Evolutionary conservation across 805 yeast genomes (phyloP), one percentile per base, ranked within the genome.

Genomic region (Candida andamanensis): DNA sequence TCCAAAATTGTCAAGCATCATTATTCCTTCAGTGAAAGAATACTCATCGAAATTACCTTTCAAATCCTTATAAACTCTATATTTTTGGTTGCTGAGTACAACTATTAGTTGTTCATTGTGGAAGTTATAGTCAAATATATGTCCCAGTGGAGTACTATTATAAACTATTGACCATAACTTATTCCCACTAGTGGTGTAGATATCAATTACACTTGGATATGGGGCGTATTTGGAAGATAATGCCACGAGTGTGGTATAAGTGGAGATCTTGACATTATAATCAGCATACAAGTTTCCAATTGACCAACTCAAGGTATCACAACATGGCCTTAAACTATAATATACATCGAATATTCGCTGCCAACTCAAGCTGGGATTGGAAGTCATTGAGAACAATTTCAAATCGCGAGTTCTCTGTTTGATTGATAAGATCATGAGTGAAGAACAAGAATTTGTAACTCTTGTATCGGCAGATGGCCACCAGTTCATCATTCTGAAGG

Each of bases 381-480:
- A 40, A 20, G 46, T 43, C 54, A 50, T 50, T n/a, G 5, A 11
- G 17, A 15, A 23, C 6, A 8, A 13, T 28, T 25, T 17, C 26
- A 21, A 28, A 11, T 19, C 22, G 22, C 22, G 22, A 19, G 22
- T 8, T 8, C 8, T 19, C 22, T n/a, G n/a, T n/a, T 14, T 26
- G 13, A 17, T 12, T 12, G 24, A 18, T 16, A 17, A 28, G 22
- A 14, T 13, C 10, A 33, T 28, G 32, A 24, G 36, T 19, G 5
- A 18, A 18, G 35, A 50, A 24, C 73, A 61, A 21, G 44, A 53
- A 22, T 75, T 61, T 46, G 76, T 87, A 6, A 79, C 80, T 6
- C 61, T 90, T 22, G 72, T 84, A 2, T 83, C 95, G 1, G 69
- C 78, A 6, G 95, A 87, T 46, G 78, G 79, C 5, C 75, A 70